Percentiles rank a stretch among this genome's conserved stretches.
Conservation (phyloP, 352 stramenopile genomes). For the Phytophthora idaei region DNA sequence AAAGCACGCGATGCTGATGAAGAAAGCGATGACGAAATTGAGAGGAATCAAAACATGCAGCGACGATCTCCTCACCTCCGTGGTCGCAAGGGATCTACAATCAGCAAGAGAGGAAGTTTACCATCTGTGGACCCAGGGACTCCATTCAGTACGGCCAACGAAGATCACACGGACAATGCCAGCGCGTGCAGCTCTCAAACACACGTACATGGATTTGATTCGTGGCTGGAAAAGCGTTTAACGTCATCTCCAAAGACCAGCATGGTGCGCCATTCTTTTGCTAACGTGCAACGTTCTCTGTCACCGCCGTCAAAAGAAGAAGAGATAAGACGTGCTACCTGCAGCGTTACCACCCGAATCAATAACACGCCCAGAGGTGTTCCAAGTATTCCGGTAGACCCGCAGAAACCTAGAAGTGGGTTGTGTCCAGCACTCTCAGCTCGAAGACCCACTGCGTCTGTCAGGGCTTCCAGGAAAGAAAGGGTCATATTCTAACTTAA, state of each 20-base stretch:
- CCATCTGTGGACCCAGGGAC: background rate
- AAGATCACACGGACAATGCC: background rate
- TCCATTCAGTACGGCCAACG: background rate
- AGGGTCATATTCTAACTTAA: no score
- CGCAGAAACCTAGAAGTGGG: no score
- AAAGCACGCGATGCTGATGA: constrained; percentile 9
- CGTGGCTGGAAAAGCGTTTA: constrained; percentile 21
- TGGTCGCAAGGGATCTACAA: constrained; percentile 9
- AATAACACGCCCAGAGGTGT: no score
- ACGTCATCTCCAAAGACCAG: constrained; percentile 11
- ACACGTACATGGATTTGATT: constrained; percentile 44
- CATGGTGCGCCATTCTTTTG: constrained; percentile 12
- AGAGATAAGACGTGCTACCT: constrained; percentile 13
- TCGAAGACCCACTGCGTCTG: no score
- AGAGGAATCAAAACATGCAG: constrained; percentile 18
- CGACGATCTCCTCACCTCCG: constrained; percentile 12
- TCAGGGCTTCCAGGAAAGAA: no score
- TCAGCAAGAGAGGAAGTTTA: background rate
- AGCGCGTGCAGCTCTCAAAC: constrained; percentile 10
- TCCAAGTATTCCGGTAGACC: no score
- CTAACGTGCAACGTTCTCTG: constrained; percentile 13
- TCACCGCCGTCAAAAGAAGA: constrained; percentile 16
- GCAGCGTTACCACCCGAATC: background rate
- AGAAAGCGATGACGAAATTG: constrained; percentile 4
- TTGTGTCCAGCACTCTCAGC: no score